phyloP scores from a whole-genome alignment of 805 yeast genomes.

The Pichia scutulata region DNA sequence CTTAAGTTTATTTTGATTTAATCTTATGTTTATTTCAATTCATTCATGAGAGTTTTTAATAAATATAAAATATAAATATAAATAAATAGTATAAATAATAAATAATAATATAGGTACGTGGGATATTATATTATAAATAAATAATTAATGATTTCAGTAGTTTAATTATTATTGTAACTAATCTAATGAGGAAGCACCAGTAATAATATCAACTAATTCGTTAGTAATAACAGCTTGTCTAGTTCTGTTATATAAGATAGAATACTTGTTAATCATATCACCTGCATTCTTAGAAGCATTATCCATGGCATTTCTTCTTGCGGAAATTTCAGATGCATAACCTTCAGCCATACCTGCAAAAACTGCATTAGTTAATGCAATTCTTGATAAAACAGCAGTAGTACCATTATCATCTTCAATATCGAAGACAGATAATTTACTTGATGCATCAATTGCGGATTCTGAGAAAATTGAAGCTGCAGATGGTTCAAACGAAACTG shows the following conservation, averaged over 20 bases:
- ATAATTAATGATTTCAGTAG: background rate
- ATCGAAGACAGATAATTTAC: slow-evolving; percentile 78
- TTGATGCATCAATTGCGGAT: slow-evolving; percentile 70
- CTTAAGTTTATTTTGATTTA: no score
- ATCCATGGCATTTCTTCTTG: slow-evolving; percentile 99
- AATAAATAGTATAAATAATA: background rate
- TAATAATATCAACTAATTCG: slow-evolving; percentile 98
- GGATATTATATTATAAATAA: background rate
- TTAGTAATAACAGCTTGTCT: slow-evolving; percentile 99
- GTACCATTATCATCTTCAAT: slow-evolving; percentile 61
- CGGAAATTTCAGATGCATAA: slow-evolving; percentile 94
- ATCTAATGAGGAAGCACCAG: slow-evolving; percentile 99
- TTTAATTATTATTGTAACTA: slow-evolving; percentile 20
- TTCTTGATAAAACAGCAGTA: slow-evolving; percentile 68
- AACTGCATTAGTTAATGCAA: slow-evolving; percentile 83
- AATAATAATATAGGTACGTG: background rate
- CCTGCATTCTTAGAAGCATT: slow-evolving; percentile 99
- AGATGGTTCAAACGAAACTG: slow-evolving; percentile 86
- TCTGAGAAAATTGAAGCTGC: slow-evolving; percentile 58
- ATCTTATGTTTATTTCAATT: no score
- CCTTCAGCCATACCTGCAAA: slow-evolving; percentile 94
- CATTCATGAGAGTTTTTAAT: background rate
- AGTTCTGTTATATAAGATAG: slow-evolving; percentile 98
- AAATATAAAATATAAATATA: background rate
- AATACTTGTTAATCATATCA: slow-evolving; percentile 94